Evolutionary conservation across 495 filamentous ascomycete species (phyloP).

Genomic region (Talaromyces adpressus): DNA sequence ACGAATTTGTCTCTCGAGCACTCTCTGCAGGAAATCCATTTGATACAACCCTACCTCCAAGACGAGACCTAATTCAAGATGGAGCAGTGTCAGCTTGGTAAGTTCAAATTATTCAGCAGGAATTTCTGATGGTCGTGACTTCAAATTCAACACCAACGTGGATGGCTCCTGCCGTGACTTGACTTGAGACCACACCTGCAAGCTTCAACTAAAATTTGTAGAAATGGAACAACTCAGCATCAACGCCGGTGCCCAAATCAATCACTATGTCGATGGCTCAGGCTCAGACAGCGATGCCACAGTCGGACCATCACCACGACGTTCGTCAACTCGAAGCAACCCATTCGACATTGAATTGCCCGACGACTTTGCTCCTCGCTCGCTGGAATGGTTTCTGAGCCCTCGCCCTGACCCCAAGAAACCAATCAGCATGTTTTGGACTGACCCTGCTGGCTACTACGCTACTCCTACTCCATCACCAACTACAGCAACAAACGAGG

Average conservation of each 20-base stretch:
- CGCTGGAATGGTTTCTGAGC: neutral
- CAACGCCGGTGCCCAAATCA: neutral
- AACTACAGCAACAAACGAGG: neutral
- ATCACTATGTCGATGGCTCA: neutral
- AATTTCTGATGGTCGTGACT: neutral
- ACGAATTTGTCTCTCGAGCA: neutral
- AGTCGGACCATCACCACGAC: neutral
- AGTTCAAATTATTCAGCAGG: neutral
- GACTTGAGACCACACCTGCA: neutral
- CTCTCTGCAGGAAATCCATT: neutral
- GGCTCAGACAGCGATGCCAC: neutral
- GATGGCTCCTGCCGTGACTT: neutral
- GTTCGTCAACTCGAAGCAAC: neutral
- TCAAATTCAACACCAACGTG: neutral
- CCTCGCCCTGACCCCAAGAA: neutral
- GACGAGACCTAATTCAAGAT: neutral
- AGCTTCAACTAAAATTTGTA: neutral
- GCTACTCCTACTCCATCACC: neutral
- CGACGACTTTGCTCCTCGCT: neutral
- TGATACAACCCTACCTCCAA: neutral
- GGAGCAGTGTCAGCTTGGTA: neutral
- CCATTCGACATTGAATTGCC: slow-evolving; percentile 4
- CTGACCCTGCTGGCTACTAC: neutral
- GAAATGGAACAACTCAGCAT: neutral
- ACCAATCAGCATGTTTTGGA: neutral